These are phyloP conservation scores for Gentiana straminea DNA, from an alignment of 257 asterid genomes.

Conservation along the genomic window DNA sequence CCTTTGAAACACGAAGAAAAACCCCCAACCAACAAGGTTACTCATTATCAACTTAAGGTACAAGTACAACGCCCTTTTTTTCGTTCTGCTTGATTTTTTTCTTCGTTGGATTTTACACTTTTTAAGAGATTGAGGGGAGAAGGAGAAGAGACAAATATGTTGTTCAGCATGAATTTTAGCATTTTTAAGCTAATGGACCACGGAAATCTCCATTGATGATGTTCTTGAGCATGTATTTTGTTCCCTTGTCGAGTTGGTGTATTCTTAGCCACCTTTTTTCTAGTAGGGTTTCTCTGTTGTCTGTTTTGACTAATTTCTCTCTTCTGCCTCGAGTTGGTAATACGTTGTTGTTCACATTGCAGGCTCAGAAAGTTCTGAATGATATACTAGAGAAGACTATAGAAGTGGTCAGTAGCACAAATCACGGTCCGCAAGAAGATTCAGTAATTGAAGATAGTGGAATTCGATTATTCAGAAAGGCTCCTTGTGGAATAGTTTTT, in stretches of 20 bases:
- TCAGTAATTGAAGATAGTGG: constrained; percentile 37
- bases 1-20: constrained; percentile 21
- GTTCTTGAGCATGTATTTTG: background rate
- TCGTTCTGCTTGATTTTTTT: background rate
- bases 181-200: background rate
- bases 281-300: background rate
- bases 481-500: constrained; percentile 67
- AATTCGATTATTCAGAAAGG: constrained; percentile 61
- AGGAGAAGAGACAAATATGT: no score
- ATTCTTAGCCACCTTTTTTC: background rate
- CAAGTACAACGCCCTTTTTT: background rate
- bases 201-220: background rate
- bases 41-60: constrained; percentile 73
- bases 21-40: constrained; percentile 33
- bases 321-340: background rate
- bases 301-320: background rate
- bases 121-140: no score
- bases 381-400: constrained; percentile 47
- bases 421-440: constrained; percentile 21
- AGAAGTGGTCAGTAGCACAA: constrained; percentile 35
- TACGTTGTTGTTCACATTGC: constrained; percentile 10
- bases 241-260: no score
- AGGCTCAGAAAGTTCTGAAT: constrained; percentile 56
- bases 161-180: no score
- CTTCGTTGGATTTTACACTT: no score